Evolutionary conservation across 2,329 filamentous ascomycete genomes (phyloP), one percentile per base, ranked within the genome.

Genomic region (Tolypocladium cylindrosporum): DNA sequence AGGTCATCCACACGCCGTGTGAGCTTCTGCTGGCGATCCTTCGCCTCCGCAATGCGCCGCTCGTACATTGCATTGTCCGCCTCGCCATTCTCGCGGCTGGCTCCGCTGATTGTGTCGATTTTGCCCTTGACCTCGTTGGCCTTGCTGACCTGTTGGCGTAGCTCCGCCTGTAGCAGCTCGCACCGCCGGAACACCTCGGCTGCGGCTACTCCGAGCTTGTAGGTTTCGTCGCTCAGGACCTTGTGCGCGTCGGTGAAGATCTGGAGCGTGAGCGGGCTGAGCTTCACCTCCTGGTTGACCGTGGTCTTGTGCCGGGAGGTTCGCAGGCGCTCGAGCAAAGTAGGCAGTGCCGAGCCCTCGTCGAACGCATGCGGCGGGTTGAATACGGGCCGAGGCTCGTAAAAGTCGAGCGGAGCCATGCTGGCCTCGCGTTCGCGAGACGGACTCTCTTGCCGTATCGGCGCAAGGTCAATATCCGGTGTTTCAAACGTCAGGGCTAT

Each of bases 221-320:
- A 79, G 0, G 87, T 90, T 70, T 92, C 88, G 11, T 81, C 79
- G 61, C 84, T 84, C 7, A 92, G 76, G 6, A 89, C 76, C 66
- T 87, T 85, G 69, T 93, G 89, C 0, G 85, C 84, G 59, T 89
- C 84, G 36, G 87, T 88, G 63, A 93, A 82, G 42, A 90, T 78
- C 62, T 86, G 81, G 21, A 92, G 77, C 2, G 87, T 89, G 27
- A 87, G 82, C 14, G 87, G 84, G 27, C 86, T 89, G 27, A 91
- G 79, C 59, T 83, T 80, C 57, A 92, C 77, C 66, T 89, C 84
- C 60, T 89, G 86, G 58, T 82, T 83, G 54, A 90, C 73, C 34
- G 85, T 70, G 6, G 82, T 78, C 70, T 82, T 82, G 69, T 86
- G 79, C 56, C 82, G 79, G 51, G 82, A 81, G 1, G 84, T 84